These are phyloP conservation scores for Plasmodium chabaudi DNA, from an alignment of 169 alveolate genomes.

Conservation along the genomic window DNA sequence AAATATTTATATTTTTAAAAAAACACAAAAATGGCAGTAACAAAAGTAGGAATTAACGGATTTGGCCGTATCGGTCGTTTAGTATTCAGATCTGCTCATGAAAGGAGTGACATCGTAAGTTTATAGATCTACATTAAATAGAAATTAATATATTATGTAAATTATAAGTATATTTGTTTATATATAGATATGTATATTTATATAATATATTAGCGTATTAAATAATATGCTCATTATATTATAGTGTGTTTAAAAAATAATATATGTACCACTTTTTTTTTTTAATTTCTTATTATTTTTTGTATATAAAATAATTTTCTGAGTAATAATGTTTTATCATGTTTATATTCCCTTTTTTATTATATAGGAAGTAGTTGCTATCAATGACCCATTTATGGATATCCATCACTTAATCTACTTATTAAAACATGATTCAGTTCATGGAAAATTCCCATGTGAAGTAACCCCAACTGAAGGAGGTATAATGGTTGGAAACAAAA, in stretches of 20 bases:
- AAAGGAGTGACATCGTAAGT: conserved; percentile 85
- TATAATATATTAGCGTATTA: too few species aligned
- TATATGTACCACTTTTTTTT: too few species aligned
- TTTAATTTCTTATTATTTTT: neutral
- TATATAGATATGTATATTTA: too few species aligned
- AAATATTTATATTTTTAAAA: conserved; percentile 10
- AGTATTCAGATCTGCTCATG: conserved; percentile 96
- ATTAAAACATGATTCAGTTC: conserved; percentile 97
- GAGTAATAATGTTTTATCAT: too few species aligned
- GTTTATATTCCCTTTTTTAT: too few species aligned
- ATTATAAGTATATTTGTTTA: neutral
- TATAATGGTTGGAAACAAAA: conserved; percentile 89
- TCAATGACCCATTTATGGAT: conserved; percentile 98
- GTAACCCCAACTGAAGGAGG: conserved; percentile 86
- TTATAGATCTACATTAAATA: neutral
- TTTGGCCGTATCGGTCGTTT: conserved; percentile 99
- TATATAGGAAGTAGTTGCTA: conserved; percentile 92
- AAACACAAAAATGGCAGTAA: conserved; percentile 83
- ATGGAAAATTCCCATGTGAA: conserved; percentile 92
- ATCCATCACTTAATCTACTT: conserved; percentile 95
- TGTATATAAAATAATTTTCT: neutral
- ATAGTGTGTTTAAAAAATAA: too few species aligned
- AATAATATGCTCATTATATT: too few species aligned
- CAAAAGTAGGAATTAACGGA: conserved; percentile 98
- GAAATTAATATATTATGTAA: too few species aligned